phyloP scores from a whole-genome alignment of 192 early-diverging fungal species.

The Helicostylum pulchrum region DNA sequence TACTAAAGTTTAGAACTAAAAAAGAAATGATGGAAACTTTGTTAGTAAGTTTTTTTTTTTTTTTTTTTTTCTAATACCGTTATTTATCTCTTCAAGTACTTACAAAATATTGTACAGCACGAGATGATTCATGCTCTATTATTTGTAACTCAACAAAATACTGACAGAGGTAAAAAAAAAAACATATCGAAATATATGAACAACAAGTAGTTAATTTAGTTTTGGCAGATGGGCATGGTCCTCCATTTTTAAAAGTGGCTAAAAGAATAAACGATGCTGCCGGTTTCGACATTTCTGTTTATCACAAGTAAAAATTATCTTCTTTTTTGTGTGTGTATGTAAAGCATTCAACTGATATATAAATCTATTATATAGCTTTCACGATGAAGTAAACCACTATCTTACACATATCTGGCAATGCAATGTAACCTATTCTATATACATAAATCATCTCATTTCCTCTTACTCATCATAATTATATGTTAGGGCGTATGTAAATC shows the following conservation, averaged over 20 bases:
- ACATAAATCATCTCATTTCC: background rate
- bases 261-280: conserved; percentile 49
- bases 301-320: conserved; percentile 42
- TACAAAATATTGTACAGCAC: conserved; percentile 36
- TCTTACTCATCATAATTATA: background rate
- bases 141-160: conserved; percentile 54
- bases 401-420: conserved; percentile 69
- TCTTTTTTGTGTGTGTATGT: too few relatives aligned
- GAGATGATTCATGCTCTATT: conserved; percentile 72
- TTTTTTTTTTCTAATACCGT: background rate
- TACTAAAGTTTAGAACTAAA: conserved; percentile 62
- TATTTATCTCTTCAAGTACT: background rate
- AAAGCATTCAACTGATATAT: too few relatives aligned
- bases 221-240: conserved; percentile 55
- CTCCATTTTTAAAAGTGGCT: conserved; percentile 51
- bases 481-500: conserved; percentile 49
- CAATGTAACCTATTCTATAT: conserved; percentile 20
- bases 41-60: conserved; percentile 25
- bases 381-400: conserved; percentile 64
- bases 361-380: conserved; percentile 35
- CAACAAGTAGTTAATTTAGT: background rate
- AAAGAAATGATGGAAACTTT: conserved; percentile 61
- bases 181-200: background rate
- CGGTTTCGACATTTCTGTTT: conserved; percentile 59
- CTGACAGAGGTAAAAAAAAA: conserved; percentile 37